Percentiles rank a stretch among this genome's conserved stretches.
These are phyloP conservation scores for Didymella glomerata DNA, from an alignment of 2,329 filamentous ascomycete genomes.

Conservation along the genomic window DNA sequence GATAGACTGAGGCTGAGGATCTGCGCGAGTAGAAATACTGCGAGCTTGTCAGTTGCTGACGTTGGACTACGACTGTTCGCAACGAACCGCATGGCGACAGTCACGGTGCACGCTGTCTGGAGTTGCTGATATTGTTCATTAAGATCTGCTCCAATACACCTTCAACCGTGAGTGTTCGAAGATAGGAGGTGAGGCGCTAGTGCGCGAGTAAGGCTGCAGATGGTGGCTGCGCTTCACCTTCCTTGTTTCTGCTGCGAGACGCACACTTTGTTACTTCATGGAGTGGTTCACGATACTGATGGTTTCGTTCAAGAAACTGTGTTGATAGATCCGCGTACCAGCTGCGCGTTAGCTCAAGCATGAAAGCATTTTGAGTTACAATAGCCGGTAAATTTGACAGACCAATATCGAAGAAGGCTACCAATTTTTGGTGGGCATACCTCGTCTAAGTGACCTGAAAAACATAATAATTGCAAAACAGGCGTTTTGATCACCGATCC, in stretches of 20 bases:
- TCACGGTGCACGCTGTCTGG: background rate
- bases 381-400: background rate
- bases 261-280: background rate
- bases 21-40: background rate
- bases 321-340: background rate
- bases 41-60: background rate
- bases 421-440: too few relatives aligned
- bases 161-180: background rate
- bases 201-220: background rate
- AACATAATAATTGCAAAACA: background rate
- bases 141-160: background rate
- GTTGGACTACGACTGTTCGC: background rate
- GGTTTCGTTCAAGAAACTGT: background rate
- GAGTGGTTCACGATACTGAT: background rate
- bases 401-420: too few relatives aligned
- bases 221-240: background rate
- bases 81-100: background rate
- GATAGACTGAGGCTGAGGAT: background rate
- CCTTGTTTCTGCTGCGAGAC: background rate
- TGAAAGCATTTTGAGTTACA: background rate
- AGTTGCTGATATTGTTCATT: background rate
- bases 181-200: background rate
- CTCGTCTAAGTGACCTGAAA: background rate
- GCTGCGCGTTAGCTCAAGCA: background rate
- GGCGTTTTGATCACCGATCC: background rate